A percentile compares a stretch with the other conserved stretches of the same genome.
phyloP scores from a whole-genome alignment of 169 alveolate species.

The Plasmodium coatneyi region DNA sequence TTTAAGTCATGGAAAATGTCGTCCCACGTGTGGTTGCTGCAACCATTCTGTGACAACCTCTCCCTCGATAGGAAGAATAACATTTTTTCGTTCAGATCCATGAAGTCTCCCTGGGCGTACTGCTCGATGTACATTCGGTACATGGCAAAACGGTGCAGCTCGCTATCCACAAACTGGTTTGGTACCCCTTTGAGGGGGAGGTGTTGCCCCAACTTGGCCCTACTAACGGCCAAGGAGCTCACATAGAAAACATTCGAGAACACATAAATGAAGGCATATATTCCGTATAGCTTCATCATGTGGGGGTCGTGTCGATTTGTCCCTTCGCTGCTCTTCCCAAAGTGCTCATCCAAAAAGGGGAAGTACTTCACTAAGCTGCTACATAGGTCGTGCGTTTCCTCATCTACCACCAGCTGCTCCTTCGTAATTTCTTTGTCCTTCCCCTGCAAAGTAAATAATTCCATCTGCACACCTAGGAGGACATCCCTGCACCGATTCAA shows the following conservation, averaged over 20 bases:
- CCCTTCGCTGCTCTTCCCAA: background rate
- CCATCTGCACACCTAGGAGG: background rate
- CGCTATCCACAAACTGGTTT: background rate
- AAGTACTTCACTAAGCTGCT: constrained; percentile 20
- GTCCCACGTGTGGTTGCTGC: background rate
- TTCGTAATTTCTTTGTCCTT: background rate
- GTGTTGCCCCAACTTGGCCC: background rate
- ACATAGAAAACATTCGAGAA: constrained; percentile 38
- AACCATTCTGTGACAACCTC: background rate
- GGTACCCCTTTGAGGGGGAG: background rate
- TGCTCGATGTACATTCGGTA: constrained; percentile 3
- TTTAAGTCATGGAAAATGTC: constrained; percentile 27
- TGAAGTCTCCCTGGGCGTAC: constrained; percentile 5
- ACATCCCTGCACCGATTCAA: background rate
- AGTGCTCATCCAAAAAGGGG: constrained; percentile 21
- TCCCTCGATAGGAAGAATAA: constrained; percentile 45
- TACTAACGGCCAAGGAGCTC: background rate
- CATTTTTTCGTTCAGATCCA: constrained; percentile 43
- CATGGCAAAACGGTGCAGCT: background rate
- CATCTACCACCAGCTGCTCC: background rate
- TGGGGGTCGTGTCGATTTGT: background rate
- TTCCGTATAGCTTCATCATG: constrained; percentile 18
- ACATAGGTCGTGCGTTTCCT: background rate
- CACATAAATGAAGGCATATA: constrained; percentile 23
- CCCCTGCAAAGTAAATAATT: background rate